Evolutionary conservation across 306 rosid species (phyloP), one percentile per base, ranked within the genome.

Genomic region (Trichosanthes cucumerina): DNA sequence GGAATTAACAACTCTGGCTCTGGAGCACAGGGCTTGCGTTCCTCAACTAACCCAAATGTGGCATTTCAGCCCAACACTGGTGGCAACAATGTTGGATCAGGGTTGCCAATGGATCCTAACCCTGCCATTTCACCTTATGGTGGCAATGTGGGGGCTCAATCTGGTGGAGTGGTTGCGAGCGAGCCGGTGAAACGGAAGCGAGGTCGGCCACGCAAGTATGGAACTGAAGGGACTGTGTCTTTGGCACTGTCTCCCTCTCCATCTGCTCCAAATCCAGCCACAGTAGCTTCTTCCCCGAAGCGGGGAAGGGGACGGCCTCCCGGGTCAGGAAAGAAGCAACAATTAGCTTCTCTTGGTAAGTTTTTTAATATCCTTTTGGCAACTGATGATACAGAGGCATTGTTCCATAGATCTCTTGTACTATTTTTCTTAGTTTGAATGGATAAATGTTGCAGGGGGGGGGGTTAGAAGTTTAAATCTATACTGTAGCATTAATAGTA

Each of bases 151-250:
- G 93, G 94, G 28, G 87, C 87, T 75, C 93, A 83, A 63, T 47
- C 91, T 11, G 87, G 81, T 16, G 88, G 81, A 69, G 86, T 71
- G 14, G 88, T 90, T 18, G 78, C 90, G 0, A 86, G 86, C 7
- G 97, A 94, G 76, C 87, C 89, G 41, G 81, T 83, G 64, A 94
- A 92, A 72, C 83, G 98, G 87, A 94, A 89, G 86, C 87, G 97
- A 80, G 98, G 98, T 81, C 91, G 98, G 81, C 98, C 98, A 15
- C 80, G 98, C 79, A 94, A 94, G 64, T 94, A 94, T 75, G 98
- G 95, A 7, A 86, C 91, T 9, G 97, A 90, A 81, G 94, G 98
- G 81, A 81, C 84, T 70, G 97, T 94, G 56, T 93, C 98, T 38
- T 78, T 90, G 92, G 95, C 93, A 56, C 78, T 92, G 63, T 87